Evolutionary conservation across 352 stramenopile species (phyloP), one percentile per base, ranked within the genome.

Genomic region (Blastocystis sp.): DNA sequence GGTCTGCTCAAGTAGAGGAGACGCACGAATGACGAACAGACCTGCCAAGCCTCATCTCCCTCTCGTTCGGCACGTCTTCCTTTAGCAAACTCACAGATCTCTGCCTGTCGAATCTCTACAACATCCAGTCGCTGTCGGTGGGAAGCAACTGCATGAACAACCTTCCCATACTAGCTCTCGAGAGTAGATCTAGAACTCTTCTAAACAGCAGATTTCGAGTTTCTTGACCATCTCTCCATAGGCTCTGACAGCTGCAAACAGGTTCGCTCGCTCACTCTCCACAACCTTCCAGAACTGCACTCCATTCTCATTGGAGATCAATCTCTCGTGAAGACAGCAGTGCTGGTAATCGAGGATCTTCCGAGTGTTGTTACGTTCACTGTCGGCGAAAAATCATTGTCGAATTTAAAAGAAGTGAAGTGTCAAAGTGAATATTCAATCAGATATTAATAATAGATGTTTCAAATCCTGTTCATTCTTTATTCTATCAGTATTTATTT

Each of bases 11-110:
- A 34, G 29, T 34, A 34, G 29, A 9, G 39, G 7, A 39, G 20
- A 9, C 7, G 1, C 7, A 11, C 20, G 9, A 23, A 13, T n/a
- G 9, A 34, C 29, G 29, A 34, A 34, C 29, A 9, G 43, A 66
- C 26, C 53, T 68, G n/a, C 73, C 73, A 39, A 54, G 11, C 13
- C 73, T 84, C 18, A 84, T 84, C 39, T 84, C 73, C 5, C 39
- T 84, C 15, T 84, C 73, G 13, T 53, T 84, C 39, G 45, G 3
- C 55, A 29, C 23, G 0, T 29, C 37, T 11, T 59, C 73, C 39
- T 84, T 84, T 55, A 66, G 29, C 6, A 66, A 68, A 68, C 50
- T 84, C 20, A 63, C 50, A 3, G 26, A 50, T 5, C 56, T 84
- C 15, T 6, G 9, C 7, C 45, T 63, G 39, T 26, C 7, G 13